A percentile compares a stretch with the other conserved stretches of the same genome.
phyloP scores from a whole-genome alignment of 1,284 basidiomycete species.

The Rhodotorula sp. region DNA sequence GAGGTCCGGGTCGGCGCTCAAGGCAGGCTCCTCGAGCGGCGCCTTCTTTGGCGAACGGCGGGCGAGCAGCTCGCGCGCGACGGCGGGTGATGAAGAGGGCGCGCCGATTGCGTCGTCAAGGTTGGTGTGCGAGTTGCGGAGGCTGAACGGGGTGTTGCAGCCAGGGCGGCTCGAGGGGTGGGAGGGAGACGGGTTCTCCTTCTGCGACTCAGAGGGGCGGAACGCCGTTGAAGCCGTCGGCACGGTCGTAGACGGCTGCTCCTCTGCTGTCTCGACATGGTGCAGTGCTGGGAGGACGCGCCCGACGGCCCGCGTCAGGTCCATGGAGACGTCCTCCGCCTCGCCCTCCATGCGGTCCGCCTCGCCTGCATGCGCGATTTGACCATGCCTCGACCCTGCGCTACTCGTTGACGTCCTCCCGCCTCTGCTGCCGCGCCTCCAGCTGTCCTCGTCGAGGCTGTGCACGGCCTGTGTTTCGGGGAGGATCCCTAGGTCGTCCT shows the following conservation, averaged over 20 bases:
- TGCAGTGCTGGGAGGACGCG: not conserved
- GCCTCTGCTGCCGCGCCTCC: not conserved
- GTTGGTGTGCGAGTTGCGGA: slow-evolving; percentile 11
- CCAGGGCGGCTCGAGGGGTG: not conserved
- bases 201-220: not conserved
- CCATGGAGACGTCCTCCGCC: slow-evolving; percentile 12
- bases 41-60: slow-evolving; percentile 4
- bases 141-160: not conserved
- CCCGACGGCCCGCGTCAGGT: slow-evolving; percentile 6
- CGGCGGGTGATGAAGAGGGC: slow-evolving; percentile 27
- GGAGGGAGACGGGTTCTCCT: not conserved
- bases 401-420: not conserved
- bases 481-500: not conserved
- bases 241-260: no score
- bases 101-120: slow-evolving; percentile 10
- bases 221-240: not conserved
- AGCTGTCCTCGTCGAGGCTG: not conserved
- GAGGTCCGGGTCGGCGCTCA: slow-evolving; percentile 12
- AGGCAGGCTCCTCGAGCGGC: not conserved
- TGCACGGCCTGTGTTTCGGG: slow-evolving; percentile 5
- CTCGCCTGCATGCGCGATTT: not conserved
- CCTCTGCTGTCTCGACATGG: not conserved
- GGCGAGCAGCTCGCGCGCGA: slow-evolving; percentile 21
- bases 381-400: not conserved
- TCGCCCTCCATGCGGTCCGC: not conserved